Evolutionary conservation across 1,284 basidiomycete genomes (phyloP).

Genomic region (Malassezia equina): DNA sequence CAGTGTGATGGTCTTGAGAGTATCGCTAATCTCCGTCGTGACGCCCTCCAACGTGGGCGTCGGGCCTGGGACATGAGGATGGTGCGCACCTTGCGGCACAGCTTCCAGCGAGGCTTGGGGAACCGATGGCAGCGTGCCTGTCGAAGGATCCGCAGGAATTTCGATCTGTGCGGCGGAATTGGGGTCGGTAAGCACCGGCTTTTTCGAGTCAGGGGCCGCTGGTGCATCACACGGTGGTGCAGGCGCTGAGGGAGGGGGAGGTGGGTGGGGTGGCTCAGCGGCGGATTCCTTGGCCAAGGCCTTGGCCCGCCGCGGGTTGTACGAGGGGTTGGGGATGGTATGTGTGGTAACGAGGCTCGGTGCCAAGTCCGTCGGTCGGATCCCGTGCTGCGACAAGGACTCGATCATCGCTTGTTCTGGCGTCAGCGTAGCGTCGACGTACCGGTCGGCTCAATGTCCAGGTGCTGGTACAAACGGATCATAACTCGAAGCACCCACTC

Average conservation of each 20-base stretch:
- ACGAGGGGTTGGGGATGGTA: conserved; percentile 44
- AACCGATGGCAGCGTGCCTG: conserved; percentile 9
- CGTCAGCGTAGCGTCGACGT: conserved; percentile 1
- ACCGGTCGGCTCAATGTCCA: conserved; percentile 42
- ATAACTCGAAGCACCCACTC: conserved; percentile 43
- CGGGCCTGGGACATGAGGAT: background rate
- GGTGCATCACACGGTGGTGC: too few species aligned
- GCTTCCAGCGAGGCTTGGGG: background rate
- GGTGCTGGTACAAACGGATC: conserved; percentile 45
- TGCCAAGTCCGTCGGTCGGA: conserved; percentile 40
- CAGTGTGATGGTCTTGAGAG: conserved; percentile 42
- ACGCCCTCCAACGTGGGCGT: conserved; percentile 36
- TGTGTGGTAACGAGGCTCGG: conserved; percentile 42
- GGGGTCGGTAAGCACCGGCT: conserved; percentile 23
- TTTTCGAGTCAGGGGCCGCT: background rate
- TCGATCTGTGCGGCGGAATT: conserved; percentile 38
- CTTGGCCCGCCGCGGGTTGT: conserved; percentile 22
- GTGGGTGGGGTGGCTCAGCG: too few species aligned
- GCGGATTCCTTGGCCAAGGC: too few species aligned
- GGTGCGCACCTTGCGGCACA: background rate
- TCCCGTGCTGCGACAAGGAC: conserved; percentile 41
- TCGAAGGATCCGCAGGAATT: background rate
- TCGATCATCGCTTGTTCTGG: conserved; percentile 46
- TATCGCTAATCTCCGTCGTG: conserved; percentile 39
- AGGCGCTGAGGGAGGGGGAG: too few species aligned